Percentiles rank a stretch among this genome's conserved stretches.
These are phyloP conservation scores for Thuidium tamariscinum DNA, from an alignment of 225 moss, liverwort and hornwort genomes.

Conservation along the genomic window DNA sequence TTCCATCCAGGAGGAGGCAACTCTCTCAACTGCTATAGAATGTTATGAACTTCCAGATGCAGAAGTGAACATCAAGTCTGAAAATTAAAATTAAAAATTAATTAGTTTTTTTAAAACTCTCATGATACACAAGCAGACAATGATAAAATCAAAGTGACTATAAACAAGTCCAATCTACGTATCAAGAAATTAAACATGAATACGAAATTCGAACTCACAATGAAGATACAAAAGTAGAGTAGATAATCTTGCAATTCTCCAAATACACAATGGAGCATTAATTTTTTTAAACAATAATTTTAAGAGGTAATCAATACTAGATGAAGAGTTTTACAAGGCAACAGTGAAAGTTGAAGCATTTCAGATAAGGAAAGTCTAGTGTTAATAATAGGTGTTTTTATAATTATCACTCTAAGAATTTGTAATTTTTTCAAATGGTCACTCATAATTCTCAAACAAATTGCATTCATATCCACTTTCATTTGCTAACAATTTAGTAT, in stretches of 20 bases:
- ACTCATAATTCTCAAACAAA: background rate
- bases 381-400: no score
- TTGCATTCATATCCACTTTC: background rate
- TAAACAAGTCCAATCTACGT: background rate
- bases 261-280: no score
- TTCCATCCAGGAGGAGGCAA: no score
- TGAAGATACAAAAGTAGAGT: background rate
- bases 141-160: no score
- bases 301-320: fast-evolving
- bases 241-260: background rate
- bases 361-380: no score
- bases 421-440: no score
- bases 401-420: no score
- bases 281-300: no score
- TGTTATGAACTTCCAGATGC: background rate
- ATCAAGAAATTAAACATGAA: background rate
- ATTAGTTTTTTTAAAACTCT: background rate
- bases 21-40: no score
- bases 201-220: background rate
- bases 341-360: no score
- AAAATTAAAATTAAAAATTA: background rate
- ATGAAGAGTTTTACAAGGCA: no score
- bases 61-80: background rate
- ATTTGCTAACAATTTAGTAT: background rate
- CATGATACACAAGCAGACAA: no score